A percentile compares a stretch with the other conserved stretches of the same genome.
Evolutionary conservation across 1,284 basidiomycete species (phyloP).

Genomic region (Schizopora paradoxa): DNA sequence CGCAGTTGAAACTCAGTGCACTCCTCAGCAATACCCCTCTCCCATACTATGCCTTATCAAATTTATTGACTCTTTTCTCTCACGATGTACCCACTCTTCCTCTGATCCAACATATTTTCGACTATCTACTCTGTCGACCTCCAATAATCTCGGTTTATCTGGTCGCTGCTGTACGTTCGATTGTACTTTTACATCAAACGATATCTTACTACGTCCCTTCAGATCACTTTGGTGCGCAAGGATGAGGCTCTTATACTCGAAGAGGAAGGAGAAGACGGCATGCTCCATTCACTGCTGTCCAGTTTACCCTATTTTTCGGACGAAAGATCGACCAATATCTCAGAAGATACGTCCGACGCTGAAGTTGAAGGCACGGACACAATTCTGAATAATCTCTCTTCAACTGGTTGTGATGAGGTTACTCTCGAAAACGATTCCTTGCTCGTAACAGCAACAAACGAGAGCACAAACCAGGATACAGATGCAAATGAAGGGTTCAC

Average conservation of each 20-base stretch:
- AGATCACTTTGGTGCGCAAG: constrained; percentile 62
- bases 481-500: no score
- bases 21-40: constrained; percentile 49
- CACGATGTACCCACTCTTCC: constrained; percentile 84
- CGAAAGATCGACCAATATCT: constrained; percentile 19
- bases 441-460: no score
- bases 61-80: constrained; percentile 86
- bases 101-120: constrained; percentile 84
- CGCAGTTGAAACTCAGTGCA: constrained; percentile 11
- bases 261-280: constrained; percentile 68
- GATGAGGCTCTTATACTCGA: constrained; percentile 50
- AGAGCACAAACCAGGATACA: no score
- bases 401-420: no score
- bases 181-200: constrained; percentile 1
- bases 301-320: constrained; percentile 58
- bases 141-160: constrained; percentile 81
- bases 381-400: no score
- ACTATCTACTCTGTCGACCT: constrained; percentile 79
- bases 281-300: constrained; percentile 80
- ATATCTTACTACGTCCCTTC: not conserved
- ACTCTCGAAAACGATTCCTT: no score
- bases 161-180: constrained; percentile 62
- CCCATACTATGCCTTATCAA: constrained; percentile 85
- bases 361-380: constrained; percentile 1
- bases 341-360: constrained; percentile 5